Base-by-base conservation (phyloP, 73 alveolate species). In the Durusdinium trenchii region DNA sequence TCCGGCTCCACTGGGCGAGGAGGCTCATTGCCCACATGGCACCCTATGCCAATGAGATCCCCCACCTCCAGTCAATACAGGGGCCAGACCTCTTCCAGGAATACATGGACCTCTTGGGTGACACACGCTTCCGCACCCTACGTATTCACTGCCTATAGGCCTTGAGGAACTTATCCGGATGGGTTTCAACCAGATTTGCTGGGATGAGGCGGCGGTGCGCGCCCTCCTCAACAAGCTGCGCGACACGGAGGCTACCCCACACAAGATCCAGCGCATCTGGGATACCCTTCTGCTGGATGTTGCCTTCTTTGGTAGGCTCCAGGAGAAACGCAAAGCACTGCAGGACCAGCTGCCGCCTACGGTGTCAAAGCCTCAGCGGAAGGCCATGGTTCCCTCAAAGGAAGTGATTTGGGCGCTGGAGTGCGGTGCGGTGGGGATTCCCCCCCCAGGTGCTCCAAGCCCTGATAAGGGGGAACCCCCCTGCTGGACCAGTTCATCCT, bases 321-420 rank as follows among this genome's bases (percentile, higher is more conserved):
- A 26, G 48, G 46, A 26, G 36, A 82, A 82, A 73, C 46, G 50
- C 75, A 28, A 46, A 50, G 43, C 75, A n/a, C 93, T 82, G n/a
- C 40, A 47, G 73, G 93, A 82, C n/a, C 6, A 46, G n/a, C 73
- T 82, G 38, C 51, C 38, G 51, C 30, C 9, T 48, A 48, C 93
- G 50, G 73, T n/a, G n/a, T 6, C 46, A 46, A 46, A 30, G 35
- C 92, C 92, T 2, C 67, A 48, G 73, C 52, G 92, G 28, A 82
- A 82, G 92, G 92, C 93, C 28, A 50, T 82, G 48, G 93, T 82
- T 50, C 93, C 93, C 45, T 0, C 61, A 38, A 46, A 82, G 73
- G 93, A 47, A 16, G 67, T 82, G 35, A 48, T 48, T 7, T 35
- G 43, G n/a, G 73, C 67, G n/a, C 20, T 82, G 93, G 93, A 82